Conservation (phyloP, 2,329 filamentous ascomycete species). For the Fusarium illudens region DNA sequence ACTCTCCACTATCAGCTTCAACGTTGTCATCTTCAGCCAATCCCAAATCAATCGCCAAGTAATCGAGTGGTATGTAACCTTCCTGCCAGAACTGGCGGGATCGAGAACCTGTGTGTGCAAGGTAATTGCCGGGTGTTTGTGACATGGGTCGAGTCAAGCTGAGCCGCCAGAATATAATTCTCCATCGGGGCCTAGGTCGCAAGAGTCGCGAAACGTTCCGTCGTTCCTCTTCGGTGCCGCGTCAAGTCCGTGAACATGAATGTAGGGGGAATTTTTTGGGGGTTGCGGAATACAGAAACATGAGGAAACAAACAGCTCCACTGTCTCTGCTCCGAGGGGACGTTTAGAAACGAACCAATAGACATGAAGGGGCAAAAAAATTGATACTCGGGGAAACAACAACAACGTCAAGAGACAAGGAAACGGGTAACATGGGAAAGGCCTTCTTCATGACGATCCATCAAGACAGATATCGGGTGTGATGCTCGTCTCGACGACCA, state of each 20-base stretch:
- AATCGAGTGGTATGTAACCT: not conserved
- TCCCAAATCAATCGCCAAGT: not conserved
- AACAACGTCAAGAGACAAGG: conserved; percentile 32
- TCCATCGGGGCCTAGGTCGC: not conserved
- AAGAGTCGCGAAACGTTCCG: not conserved
- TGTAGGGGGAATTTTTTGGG: conserved; percentile 20
- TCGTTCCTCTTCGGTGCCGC: conserved; percentile 2
- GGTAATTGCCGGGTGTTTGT: not conserved
- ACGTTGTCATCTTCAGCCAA: conserved; percentile 4
- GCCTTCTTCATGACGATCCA: conserved; percentile 45
- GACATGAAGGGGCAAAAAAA: conserved; percentile 19
- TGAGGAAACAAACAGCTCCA: conserved; percentile 22
- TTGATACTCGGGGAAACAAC: conserved; percentile 26
- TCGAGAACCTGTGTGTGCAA: not conserved
- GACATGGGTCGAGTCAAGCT: conserved; percentile 4
- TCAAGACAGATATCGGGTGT: conserved; percentile 30
- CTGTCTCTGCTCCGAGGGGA: conserved; percentile 20
- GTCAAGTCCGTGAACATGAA: conserved; percentile 23
- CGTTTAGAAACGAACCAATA: conserved; percentile 31
- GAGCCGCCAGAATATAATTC: conserved; percentile 1
- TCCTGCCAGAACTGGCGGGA: not conserved
- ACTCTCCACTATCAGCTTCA: conserved; percentile 17
- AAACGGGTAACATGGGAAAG: conserved; percentile 39
- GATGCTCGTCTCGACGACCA: conserved; percentile 27
- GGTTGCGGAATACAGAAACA: conserved; percentile 16